phyloP scores from a whole-genome alignment of 2,329 filamentous ascomycete species.

The Rachicladosporium sp. region DNA sequence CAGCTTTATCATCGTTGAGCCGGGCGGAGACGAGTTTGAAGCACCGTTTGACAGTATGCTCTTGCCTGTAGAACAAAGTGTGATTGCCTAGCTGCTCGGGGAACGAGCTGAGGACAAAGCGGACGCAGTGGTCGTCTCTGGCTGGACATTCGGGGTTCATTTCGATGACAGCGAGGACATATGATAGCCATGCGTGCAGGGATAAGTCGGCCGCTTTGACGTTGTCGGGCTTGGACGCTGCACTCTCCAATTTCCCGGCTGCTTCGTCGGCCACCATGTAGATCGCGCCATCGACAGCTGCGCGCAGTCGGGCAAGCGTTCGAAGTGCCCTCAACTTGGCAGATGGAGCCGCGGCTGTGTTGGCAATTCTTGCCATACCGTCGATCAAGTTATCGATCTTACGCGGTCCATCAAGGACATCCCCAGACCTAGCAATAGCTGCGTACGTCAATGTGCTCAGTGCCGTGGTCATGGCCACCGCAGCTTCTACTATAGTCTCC shows the following conservation, averaged over 20 bases:
- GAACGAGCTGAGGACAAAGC: slow-evolving; percentile 75
- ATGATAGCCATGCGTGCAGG: slow-evolving; percentile 7
- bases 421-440: too few species aligned
- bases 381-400: slow-evolving; percentile 4
- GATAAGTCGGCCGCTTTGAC: slow-evolving; percentile 4
- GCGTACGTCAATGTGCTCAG: too few species aligned
- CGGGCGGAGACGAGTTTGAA: slow-evolving; percentile 3
- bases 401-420: too few species aligned
- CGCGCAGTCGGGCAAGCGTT: slow-evolving; percentile 11
- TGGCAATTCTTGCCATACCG: slow-evolving; percentile 3
- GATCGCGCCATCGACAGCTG: slow-evolving; percentile 11
- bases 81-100: slow-evolving; percentile 84
- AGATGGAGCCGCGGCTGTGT: slow-evolving; percentile 1
- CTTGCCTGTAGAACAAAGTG: slow-evolving; percentile 63
- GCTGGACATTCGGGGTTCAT: slow-evolving; percentile 1
- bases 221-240: slow-evolving; percentile 1
- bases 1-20: slow-evolving; percentile 1
- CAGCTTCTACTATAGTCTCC: too few species aligned
- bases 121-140: slow-evolving; percentile 70
- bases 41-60: slow-evolving; percentile 62
- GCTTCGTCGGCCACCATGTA: slow-evolving; percentile 6
- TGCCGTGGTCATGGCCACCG: too few species aligned
- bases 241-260: background rate
- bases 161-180: slow-evolving; percentile 5
- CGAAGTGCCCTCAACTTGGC: slow-evolving; percentile 4